Percentiles rank a stretch among this genome's conserved stretches.
These are phyloP conservation scores for Fistulifera solaris DNA, from an alignment of 108 stramenopile genomes.

Conservation along the genomic window DNA sequence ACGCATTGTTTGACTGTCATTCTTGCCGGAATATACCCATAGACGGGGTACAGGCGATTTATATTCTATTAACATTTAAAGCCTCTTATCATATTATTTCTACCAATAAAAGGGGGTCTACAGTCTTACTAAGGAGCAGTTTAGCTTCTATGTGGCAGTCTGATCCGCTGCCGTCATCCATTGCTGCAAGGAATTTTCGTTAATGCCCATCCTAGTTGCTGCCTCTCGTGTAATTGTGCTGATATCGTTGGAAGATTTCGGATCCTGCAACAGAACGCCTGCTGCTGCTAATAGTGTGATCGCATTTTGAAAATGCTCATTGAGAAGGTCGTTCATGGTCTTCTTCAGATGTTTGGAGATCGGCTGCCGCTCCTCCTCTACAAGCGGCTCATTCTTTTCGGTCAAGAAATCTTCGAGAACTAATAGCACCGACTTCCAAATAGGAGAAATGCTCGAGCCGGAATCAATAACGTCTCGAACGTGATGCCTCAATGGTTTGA, in stretches of 20 bases:
- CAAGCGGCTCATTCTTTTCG: slow-evolving; percentile 14
- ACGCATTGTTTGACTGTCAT: too few species aligned
- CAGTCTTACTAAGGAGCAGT: too few species aligned
- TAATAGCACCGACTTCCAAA: slow-evolving; percentile 58
- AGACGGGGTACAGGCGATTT: too few species aligned
- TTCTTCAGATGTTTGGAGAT: slow-evolving; percentile 13
- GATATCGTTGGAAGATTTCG: slow-evolving; percentile 22
- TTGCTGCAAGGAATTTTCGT: slow-evolving; percentile 38
- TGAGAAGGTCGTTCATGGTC: slow-evolving; percentile 47
- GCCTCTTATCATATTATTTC: too few species aligned
- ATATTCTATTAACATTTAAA: background rate
- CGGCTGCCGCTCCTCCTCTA: background rate
- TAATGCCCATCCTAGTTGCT: slow-evolving; percentile 45
- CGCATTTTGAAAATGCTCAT: slow-evolving; percentile 76
- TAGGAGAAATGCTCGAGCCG: slow-evolving; percentile 21
- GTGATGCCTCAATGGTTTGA: slow-evolving; percentile 79
- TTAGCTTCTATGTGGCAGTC: background rate
- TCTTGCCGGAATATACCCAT: too few species aligned
- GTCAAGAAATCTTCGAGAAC: slow-evolving; percentile 55
- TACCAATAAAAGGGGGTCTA: too few species aligned
- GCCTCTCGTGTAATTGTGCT: slow-evolving; percentile 50
- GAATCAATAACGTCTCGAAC: slow-evolving; percentile 33
- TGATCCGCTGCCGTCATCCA: slow-evolving; percentile 48
- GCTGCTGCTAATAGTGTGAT: slow-evolving; percentile 51
- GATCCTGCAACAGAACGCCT: slow-evolving; percentile 27